Evolutionary conservation across 108 stramenopile species (phyloP).

Genomic region (Discostella stelligeroides): DNA sequence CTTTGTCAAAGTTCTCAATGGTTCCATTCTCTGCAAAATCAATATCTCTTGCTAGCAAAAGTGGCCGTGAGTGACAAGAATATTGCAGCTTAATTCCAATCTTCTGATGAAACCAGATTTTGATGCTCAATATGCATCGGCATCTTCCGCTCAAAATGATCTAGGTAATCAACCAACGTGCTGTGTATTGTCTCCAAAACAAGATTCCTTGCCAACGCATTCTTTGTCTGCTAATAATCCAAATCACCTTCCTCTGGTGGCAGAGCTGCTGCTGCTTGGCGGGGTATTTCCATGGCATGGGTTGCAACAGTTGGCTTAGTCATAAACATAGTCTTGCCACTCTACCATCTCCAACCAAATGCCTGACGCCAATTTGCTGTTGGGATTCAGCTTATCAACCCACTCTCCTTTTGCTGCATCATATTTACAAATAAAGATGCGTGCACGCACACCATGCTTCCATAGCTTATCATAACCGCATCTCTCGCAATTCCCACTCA

Average conservation of each 20-base stretch:
- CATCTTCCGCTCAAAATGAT: background rate
- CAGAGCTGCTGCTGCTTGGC: slow-evolving; percentile 2
- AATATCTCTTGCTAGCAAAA: background rate
- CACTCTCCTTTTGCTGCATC: no score
- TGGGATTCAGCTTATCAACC: no score
- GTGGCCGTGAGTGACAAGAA: slow-evolving; percentile 4
- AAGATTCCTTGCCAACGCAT: background rate
- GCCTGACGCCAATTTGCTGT: no score
- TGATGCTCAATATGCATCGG: background rate
- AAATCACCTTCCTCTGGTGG: slow-evolving; percentile 3
- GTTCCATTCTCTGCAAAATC: slow-evolving; percentile 19
- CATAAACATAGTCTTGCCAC: no score
- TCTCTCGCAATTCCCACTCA: no score
- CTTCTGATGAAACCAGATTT: slow-evolving; percentile 2
- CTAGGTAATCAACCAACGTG: slow-evolving; percentile 5
- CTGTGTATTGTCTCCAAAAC: background rate
- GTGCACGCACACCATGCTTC: no score
- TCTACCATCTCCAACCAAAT: no score
- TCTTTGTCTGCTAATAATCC: background rate
- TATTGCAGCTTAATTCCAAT: background rate
- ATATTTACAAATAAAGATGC: no score
- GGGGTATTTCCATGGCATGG: background rate
- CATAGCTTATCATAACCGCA: no score
- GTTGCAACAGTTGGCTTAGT: no score
- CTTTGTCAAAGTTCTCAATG: slow-evolving; percentile 7